A percentile compares a stretch with the other conserved stretches of the same genome.
Evolutionary conservation across 1,284 basidiomycete species (phyloP).

Genomic region (Exsudoporus floridanus): DNA sequence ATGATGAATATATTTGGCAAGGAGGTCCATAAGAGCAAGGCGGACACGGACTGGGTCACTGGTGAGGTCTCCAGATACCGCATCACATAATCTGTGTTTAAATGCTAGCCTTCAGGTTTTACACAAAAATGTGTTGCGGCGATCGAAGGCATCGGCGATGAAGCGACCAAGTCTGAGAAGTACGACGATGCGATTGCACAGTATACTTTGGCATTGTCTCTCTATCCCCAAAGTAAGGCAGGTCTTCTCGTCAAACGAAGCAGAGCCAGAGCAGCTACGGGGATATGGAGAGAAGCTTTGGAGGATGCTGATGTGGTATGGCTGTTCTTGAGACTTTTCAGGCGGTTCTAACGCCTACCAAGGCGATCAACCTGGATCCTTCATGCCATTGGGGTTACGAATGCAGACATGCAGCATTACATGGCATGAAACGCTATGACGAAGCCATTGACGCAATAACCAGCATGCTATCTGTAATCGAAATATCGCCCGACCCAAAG

Average conservation of each 20-base stretch:
- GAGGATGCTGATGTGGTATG: not conserved
- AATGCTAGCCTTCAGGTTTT: not conserved
- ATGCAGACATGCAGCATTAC: not conserved
- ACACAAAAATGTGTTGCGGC: not conserved
- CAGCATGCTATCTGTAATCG: not conserved
- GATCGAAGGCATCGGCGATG: slow-evolving; percentile 1
- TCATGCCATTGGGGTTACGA: not conserved
- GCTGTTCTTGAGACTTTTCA: not conserved
- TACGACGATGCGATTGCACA: slow-evolving; percentile 1
- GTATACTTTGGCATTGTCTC: not conserved
- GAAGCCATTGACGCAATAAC: not conserved
- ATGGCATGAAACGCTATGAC: not conserved
- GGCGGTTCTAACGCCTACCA: not conserved
- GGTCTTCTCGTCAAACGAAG: slow-evolving; percentile 5
- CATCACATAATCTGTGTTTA: not conserved
- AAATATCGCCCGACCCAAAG: not conserved
- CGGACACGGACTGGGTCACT: not conserved
- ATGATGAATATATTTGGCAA: not conserved
- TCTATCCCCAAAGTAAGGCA: not conserved
- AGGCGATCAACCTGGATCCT: not conserved
- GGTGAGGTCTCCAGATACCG: not conserved
- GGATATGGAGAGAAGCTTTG: not conserved
- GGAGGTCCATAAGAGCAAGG: not conserved
- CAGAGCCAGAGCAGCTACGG: not conserved
- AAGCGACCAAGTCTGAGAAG: not conserved